Conservation (phyloP, 306 rosid genomes). For the Quercus gilva region DNA sequence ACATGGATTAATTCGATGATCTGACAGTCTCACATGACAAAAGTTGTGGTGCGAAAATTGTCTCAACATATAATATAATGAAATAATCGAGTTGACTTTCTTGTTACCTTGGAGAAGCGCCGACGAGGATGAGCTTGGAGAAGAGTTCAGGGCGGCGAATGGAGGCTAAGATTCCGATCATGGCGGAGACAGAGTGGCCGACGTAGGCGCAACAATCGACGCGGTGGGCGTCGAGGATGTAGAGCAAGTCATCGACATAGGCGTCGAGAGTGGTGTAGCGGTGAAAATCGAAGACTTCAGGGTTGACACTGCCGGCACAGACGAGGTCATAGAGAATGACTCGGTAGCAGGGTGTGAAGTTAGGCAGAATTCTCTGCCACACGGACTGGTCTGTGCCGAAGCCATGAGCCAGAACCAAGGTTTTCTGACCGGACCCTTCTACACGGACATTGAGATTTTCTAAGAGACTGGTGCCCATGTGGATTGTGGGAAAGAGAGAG, state of each 20-base stretch:
- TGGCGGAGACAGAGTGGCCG: conserved; percentile 98
- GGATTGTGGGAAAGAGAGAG: background rate
- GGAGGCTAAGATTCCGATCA: conserved; percentile 87
- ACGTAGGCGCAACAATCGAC: conserved; percentile 72
- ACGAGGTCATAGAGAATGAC: conserved; percentile 93
- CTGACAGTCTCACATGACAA: no score
- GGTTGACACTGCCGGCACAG: conserved; percentile 99
- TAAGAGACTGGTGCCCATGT: conserved; percentile 48
- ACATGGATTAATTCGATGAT: no score
- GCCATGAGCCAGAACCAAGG: conserved; percentile 81
- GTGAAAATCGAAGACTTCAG: conserved; percentile 78
- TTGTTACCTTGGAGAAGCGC: conserved; percentile 81
- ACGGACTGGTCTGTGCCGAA: conserved; percentile 98
- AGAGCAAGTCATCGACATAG: conserved; percentile 78
- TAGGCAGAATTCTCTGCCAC: conserved; percentile 81
- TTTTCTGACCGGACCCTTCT: conserved; percentile 66
- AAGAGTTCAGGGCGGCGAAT: conserved; percentile 87
- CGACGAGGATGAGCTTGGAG: conserved; percentile 83
- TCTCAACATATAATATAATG: no score
- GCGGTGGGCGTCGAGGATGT: conserved; percentile 62
- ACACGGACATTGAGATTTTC: conserved; percentile 82
- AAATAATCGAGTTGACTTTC: background rate
- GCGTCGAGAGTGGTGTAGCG: conserved; percentile 88
- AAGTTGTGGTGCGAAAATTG: no score
- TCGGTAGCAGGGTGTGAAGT: conserved; percentile 57